Evolutionary conservation across 768 basidiomycete species (phyloP).

Genomic region (Candolleomyces efflorescens): DNA sequence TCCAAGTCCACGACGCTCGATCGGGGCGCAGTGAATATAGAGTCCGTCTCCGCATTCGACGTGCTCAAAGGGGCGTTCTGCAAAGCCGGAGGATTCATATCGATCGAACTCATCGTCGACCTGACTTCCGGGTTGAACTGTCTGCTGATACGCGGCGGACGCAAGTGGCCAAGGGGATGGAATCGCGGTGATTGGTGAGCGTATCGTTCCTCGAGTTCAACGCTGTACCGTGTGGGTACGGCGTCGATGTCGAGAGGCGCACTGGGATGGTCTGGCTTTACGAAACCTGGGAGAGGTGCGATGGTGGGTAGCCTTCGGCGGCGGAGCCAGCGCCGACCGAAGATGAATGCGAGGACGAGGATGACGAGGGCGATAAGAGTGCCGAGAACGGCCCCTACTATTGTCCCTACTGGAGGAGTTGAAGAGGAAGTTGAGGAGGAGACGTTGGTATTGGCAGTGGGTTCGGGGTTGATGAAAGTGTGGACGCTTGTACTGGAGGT

Average conservation of each 20-base stretch:
- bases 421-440: background rate
- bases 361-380: background rate
- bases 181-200: background rate
- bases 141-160: background rate
- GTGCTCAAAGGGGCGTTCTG: background rate
- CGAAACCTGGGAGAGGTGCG: background rate
- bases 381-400: background rate
- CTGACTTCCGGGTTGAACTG: constrained; percentile 1
- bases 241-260: background rate
- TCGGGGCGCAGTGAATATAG: background rate
- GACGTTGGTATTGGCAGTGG: background rate
- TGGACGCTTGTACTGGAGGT: background rate
- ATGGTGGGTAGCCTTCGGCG: background rate
- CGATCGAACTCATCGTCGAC: background rate
- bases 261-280: background rate
- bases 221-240: background rate
- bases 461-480: background rate
- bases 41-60: background rate
- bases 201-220: background rate
- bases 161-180: background rate
- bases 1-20: no score
- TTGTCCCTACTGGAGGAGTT: background rate
- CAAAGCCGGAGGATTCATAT: background rate
- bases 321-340: constrained; percentile 2
- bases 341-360: background rate